Base-by-base conservation (phyloP, 768 basidiomycete genomes). In the Podaxis sp. region DNA sequence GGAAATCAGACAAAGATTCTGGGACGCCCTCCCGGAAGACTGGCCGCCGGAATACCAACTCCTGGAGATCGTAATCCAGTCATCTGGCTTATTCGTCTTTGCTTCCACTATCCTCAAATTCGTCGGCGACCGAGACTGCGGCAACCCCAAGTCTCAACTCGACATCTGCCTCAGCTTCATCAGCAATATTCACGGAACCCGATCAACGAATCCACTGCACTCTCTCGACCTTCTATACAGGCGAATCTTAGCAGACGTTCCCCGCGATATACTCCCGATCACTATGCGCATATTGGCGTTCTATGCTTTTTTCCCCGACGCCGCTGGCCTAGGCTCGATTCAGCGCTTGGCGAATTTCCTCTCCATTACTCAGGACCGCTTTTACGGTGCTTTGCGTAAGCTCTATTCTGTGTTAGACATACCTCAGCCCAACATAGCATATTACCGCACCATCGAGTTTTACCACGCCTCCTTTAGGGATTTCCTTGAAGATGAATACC, bases 61-160 rank as follows among this genome's bases (percentile, higher is more conserved):
- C 0, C 26, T 12, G 6, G n/a, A n/a, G 20, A 49, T 63, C 28
- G 56, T 37, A 0, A 10, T 3, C 2, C 44, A 26, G 4, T 30
- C 62, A 36, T 63, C 55, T 17, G 62, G 62, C 13, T 33, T 40
- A 8, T 57, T 63, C 22, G 46, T 38, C 22, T 63, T 46, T 26
- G 62, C 62, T 12, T 22, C 62, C 3, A 22, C 30, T 7, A 10
- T 56, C 2, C 20, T 51, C 30, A 17, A 50, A 4, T 63, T 56
- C n/a, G 15, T 63, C n/a, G 62, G 30, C 13, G 56, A 57, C 17
- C 20, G 20, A 1, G 33, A 51, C 6, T 28, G 17, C 15, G 49
- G 33, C 24, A 36, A 59, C 28, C 58, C 58, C 13, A n/a, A 22
- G 15, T 17, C n/a, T 0, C 58, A 37, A 20, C 22, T 59, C 8